Evolutionary conservation across 192 early-diverging fungal genomes (phyloP).

Genomic region (Gryganskiella cystojenkinii): DNA sequence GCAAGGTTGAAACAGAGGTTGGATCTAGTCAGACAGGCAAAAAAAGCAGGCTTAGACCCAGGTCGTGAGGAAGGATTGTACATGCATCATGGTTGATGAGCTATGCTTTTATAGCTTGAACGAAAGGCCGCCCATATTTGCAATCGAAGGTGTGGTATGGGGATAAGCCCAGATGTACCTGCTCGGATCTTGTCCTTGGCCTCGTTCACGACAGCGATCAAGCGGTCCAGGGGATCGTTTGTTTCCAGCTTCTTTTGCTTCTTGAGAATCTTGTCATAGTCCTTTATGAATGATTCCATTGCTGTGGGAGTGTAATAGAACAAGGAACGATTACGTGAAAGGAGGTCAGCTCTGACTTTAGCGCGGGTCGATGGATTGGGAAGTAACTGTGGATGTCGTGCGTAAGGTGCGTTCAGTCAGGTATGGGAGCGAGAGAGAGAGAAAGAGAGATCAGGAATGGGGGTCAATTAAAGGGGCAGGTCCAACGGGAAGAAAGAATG

Average conservation of each 20-base stretch:
- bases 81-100: no score
- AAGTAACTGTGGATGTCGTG: no score
- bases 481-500: no score
- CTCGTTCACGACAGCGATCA: conserved; percentile 55
- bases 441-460: no score
- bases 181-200: conserved; percentile 54
- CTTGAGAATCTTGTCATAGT: conserved; percentile 74
- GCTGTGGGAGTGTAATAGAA: not conserved
- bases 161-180: conserved; percentile 8
- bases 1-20: conserved; percentile 12
- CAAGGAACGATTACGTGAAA: not conserved
- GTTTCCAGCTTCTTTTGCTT: conserved; percentile 64
- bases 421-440: no score
- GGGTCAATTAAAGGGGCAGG: no score
- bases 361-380: no score
- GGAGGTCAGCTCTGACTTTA: no score
- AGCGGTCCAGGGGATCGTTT: conserved; percentile 58
- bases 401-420: not conserved
- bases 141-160: not conserved
- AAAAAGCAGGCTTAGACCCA: not conserved
- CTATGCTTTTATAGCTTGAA: no score
- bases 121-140: no score
- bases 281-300: conserved; percentile 75
- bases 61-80: no score
- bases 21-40: conserved; percentile 17